Base-by-base conservation (phyloP, 2,329 filamentous ascomycete genomes). In the Paecilomyces dactylethromorphus region DNA sequence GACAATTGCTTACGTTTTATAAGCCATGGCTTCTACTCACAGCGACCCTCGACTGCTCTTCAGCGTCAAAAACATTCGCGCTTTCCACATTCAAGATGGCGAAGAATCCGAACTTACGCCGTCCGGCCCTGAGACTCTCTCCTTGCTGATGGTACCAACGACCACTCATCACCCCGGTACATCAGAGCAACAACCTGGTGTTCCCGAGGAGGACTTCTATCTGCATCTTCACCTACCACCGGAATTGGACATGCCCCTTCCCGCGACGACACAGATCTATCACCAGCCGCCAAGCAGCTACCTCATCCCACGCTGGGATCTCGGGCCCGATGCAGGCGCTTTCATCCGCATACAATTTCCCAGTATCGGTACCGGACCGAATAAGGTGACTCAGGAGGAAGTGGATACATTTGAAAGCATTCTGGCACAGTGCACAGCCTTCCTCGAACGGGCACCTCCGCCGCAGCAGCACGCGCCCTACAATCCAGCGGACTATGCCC, bases 331-430 rank as follows among this genome's bases (percentile, higher is more conserved):
- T 58, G 89, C 87, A 64, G 92, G 92, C 60, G 91, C 92, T 18
- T 97, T 97, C 71, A 97, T 93, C 21, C 84, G 92, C 58, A 91
- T 99, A 70, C 89, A 97, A 71, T 97, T 99, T 65, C 92, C 92
- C 0, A 73, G 82, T 2, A 79, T 89, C 24, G 90, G 90, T 21
- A 86, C 81, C 60, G 87, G 90, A 0, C 72, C 80, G 8, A 72
- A 71, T 33, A 81, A 84, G 33, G 88, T 90, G 26, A 84, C 90
- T 1, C 92, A 97, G 73, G 92, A 97, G 72, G 93, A 97, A 72
- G 82, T 96, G 50, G 92, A 97, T 71, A 97, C 93, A 0, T 97
- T 97, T 69, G 93, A 97, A 79, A 97, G 93, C 2, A 97, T 97
- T 64, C 82, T 97, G 55, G 93, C 93, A n/a, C 92, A 97, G 76